Percentiles rank a stretch among this genome's conserved stretches.
These are phyloP conservation scores for Euphorbia pulcherrima DNA, from an alignment of 345 rosid species.

Conservation along the genomic window DNA sequence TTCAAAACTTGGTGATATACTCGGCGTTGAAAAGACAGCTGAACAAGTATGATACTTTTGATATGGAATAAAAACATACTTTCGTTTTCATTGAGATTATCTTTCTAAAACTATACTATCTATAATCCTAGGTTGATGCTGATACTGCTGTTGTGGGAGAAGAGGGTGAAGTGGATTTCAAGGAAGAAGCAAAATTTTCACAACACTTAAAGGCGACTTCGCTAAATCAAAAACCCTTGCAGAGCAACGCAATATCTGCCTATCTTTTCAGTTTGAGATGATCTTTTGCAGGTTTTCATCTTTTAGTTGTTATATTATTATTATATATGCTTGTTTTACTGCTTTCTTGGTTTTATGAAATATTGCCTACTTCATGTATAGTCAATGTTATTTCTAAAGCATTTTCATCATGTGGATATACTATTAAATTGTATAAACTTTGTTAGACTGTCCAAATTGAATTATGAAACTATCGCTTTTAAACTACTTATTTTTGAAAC, in stretches of 20 bases:
- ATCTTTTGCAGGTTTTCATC: constrained; percentile 86
- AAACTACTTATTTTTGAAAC: background rate
- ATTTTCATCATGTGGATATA: background rate
- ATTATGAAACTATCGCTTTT: background rate
- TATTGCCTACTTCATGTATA: background rate
- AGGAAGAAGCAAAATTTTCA: constrained; percentile 85
- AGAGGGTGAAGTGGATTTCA: constrained; percentile 87
- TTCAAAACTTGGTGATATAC: constrained; percentile 89
- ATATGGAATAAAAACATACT: background rate
- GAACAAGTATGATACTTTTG: constrained; percentile 55
- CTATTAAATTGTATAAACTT: background rate
- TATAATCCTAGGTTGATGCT: constrained; percentile 73
- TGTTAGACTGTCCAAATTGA: background rate
- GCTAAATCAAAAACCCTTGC: constrained; percentile 75
- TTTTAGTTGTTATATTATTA: constrained; percentile 12
- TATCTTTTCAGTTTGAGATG: constrained; percentile 92
- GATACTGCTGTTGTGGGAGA: constrained; percentile 90
- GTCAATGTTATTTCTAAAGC: background rate
- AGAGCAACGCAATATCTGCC: constrained; percentile 90
- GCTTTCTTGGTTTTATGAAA: background rate
- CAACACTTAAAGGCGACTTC: constrained; percentile 94
- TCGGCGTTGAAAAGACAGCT: constrained; percentile 83
- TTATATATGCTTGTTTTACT: background rate
- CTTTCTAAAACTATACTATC: background rate
- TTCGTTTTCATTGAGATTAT: background rate